A percentile compares a stretch with the other conserved stretches of the same genome.
These are phyloP conservation scores for Mycena rosella DNA, from an alignment of 768 basidiomycete genomes.

Conservation along the genomic window DNA sequence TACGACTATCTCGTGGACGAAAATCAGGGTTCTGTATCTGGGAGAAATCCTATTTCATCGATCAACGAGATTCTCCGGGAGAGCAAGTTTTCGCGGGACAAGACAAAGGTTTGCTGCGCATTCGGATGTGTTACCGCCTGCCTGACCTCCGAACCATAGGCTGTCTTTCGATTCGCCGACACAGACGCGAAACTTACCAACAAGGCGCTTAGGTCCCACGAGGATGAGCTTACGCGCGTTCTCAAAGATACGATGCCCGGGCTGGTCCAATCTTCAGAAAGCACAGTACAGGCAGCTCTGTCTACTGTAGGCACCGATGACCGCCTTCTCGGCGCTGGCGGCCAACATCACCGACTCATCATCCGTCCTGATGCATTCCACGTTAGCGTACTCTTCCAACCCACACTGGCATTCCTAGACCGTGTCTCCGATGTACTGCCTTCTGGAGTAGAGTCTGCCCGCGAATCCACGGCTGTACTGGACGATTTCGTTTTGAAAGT, in stretches of 20 bases:
- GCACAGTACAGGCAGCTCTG: conserved; percentile 70
- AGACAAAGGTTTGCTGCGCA: conserved; percentile 68
- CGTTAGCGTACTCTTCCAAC: conserved; percentile 94
- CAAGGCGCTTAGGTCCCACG: conserved; percentile 79
- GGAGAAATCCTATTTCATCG: conserved; percentile 90
- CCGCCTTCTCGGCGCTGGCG: conserved; percentile 72
- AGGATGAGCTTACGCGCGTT: conserved; percentile 86
- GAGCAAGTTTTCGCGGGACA: conserved; percentile 83
- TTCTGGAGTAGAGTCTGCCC: conserved; percentile 73
- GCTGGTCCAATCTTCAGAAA: conserved; percentile 80
- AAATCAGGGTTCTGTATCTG: conserved; percentile 80
- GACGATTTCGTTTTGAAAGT: conserved; percentile 95
- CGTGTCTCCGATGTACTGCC: conserved; percentile 81
- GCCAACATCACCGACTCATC: conserved; percentile 87
- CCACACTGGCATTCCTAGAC: conserved; percentile 88
- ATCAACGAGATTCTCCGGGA: conserved; percentile 95
- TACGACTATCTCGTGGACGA: conserved; percentile 95
- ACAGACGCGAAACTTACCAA: conserved; percentile 82
- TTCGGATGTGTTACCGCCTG: not conserved
- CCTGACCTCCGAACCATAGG: conserved; percentile 55
- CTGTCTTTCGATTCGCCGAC: conserved; percentile 92
- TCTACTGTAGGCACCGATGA: conserved; percentile 78
- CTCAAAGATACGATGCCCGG: conserved; percentile 95
- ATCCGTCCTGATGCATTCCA: conserved; percentile 95
- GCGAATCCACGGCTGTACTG: conserved; percentile 77